A percentile compares a stretch with the other conserved stretches of the same genome.
phyloP scores from a whole-genome alignment of 2,329 filamentous ascomycete species.

The Colletotrichum musae region DNA sequence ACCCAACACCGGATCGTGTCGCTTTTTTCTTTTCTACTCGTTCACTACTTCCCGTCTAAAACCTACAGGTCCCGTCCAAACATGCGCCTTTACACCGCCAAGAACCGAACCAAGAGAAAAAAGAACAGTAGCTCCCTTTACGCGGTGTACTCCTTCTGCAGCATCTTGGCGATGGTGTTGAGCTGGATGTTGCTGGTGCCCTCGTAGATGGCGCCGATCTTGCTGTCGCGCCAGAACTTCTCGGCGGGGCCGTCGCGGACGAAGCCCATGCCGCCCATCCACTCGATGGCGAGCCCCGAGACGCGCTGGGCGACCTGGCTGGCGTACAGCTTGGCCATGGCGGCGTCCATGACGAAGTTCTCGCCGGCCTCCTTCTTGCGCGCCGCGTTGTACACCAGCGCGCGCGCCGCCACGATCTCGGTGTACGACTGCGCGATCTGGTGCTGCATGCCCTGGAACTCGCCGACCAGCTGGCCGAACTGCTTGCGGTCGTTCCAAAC shows the following conservation, averaged over 20 bases:
- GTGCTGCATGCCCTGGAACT: slow-evolving; percentile 99
- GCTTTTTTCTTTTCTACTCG: slow-evolving; percentile 21
- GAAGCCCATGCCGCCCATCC: slow-evolving; percentile 99
- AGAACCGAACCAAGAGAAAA: neutral
- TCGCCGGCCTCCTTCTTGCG: slow-evolving; percentile 98
- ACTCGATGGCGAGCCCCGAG: slow-evolving; percentile 89
- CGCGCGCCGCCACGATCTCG: slow-evolving; percentile 91
- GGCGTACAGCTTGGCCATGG: slow-evolving; percentile 97
- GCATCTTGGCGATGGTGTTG: slow-evolving; percentile 74
- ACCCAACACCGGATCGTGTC: slow-evolving; percentile 35
- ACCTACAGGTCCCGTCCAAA: slow-evolving; percentile 25
- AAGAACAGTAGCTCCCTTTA: slow-evolving; percentile 42
- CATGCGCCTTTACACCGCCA: neutral
- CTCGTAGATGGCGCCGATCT: slow-evolving; percentile 98
- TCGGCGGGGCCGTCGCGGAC: slow-evolving; percentile 96
- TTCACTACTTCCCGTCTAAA: slow-evolving; percentile 31
- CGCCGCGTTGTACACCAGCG: slow-evolving; percentile 94
- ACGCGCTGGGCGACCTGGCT: slow-evolving; percentile 94
- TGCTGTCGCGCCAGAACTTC: slow-evolving; percentile 98
- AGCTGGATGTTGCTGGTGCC: slow-evolving; percentile 86
- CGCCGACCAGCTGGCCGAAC: slow-evolving; percentile 92
- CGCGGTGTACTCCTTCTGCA: slow-evolving; percentile 73
- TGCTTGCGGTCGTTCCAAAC: slow-evolving; percentile 99
- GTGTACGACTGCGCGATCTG: slow-evolving; percentile 97
- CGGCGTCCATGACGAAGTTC: slow-evolving; percentile 94